A percentile compares a stretch with the other conserved stretches of the same genome.
phyloP scores from a whole-genome alignment of 2,329 filamentous ascomycete genomes.

The Triangularia setosa region DNA sequence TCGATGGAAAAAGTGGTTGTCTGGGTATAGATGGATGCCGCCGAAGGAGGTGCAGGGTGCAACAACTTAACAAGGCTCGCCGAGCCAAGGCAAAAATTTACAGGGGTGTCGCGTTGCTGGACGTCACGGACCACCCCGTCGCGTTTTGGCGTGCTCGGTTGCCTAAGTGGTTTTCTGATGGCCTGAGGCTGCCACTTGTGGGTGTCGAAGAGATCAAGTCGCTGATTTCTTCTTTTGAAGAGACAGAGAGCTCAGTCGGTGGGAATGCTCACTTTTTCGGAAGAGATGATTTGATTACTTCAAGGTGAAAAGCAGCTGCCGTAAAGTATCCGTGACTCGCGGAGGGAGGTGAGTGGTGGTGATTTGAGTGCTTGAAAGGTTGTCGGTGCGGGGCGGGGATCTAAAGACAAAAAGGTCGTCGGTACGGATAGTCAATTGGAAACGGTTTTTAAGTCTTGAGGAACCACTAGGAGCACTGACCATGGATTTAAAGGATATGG shows the following conservation, averaged over 20 bases:
- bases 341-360: neutral
- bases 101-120: constrained; percentile 24
- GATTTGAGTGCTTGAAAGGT: neutral
- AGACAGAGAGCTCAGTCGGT: too few species aligned
- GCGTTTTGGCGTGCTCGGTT: constrained; percentile 19
- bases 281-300: too few species aligned
- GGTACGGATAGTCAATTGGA: neutral
- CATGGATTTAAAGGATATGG: neutral
- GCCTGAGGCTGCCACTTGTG: constrained; percentile 18
- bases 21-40: constrained; percentile 1
- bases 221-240: too few species aligned
- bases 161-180: constrained; percentile 22
- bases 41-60: constrained; percentile 13
- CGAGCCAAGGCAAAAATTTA: constrained; percentile 23
- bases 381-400: neutral
- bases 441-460: too few species aligned
- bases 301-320: neutral
- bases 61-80: constrained; percentile 17
- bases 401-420: neutral
- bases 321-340: neutral
- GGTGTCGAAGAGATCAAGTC: too few species aligned
- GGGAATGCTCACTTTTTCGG: too few species aligned
- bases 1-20: constrained; percentile 15
- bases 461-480: neutral
- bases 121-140: constrained; percentile 20